phyloP scores from a whole-genome alignment of 768 basidiomycete species.

The Serendipita sp. region DNA sequence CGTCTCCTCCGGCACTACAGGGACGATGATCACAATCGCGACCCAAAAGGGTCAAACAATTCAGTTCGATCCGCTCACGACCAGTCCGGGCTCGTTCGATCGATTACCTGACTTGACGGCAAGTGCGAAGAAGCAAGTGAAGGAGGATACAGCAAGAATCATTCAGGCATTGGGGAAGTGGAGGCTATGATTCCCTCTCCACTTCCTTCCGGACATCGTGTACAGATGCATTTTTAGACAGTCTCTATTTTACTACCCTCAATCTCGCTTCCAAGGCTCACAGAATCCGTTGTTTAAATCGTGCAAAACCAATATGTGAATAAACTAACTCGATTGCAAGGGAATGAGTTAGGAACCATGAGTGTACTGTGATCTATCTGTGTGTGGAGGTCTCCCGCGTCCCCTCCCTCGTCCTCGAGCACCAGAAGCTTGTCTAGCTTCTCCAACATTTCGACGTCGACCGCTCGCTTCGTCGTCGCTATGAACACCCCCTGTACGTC shows the following conservation, averaged over 20 bases:
- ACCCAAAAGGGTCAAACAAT: conserved; percentile 17
- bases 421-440: too few species aligned
- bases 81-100: conserved; percentile 55
- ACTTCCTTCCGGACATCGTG: too few species aligned
- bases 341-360: too few species aligned
- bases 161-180: conserved; percentile 64
- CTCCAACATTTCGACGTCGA: not conserved
- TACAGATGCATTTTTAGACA: too few species aligned
- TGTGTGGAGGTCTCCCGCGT: too few species aligned
- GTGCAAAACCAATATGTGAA: too few species aligned
- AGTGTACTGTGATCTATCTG: too few species aligned
- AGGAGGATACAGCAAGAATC: conserved; percentile 54
- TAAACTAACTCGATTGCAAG: too few species aligned
- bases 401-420: too few species aligned
- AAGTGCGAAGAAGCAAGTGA: conserved; percentile 69
- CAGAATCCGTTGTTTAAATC: too few species aligned
- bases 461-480: not conserved
- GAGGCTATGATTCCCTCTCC: conserved; percentile 28
- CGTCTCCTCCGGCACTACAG: not conserved
- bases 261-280: too few species aligned
- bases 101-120: conserved; percentile 62
- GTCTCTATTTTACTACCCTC: too few species aligned
- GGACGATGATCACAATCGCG: not conserved
- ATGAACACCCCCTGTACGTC: not conserved
- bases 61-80: conserved; percentile 67